A percentile compares a stretch with the other conserved stretches of the same genome.
These are phyloP conservation scores for Aspergillus sp. DNA, from an alignment of 2,329 filamentous ascomycete species.

Conservation along the genomic window DNA sequence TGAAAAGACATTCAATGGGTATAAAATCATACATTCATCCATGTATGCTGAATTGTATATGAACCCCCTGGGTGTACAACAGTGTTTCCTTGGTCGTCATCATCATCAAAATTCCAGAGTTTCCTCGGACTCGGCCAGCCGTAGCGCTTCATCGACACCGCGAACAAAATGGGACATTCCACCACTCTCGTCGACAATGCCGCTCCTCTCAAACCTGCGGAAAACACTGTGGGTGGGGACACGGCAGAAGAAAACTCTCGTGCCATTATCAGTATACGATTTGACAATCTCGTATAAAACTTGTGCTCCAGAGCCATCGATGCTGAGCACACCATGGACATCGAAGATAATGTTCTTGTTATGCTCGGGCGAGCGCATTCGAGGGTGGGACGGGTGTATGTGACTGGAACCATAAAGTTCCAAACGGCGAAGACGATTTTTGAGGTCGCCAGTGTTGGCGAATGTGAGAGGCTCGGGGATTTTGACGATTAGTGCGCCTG, in stretches of 20 bases:
- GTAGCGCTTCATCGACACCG: conserved; percentile 78
- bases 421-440: conserved; percentile 73
- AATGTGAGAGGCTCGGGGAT: conserved; percentile 96
- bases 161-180: conserved; percentile 73
- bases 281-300: conserved; percentile 86
- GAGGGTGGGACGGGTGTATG: conserved; percentile 82
- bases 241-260: conserved; percentile 54
- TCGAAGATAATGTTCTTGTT: conserved; percentile 95
- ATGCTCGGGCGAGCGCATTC: conserved; percentile 69
- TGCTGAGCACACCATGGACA: conserved; percentile 90
- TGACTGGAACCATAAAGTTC: conserved; percentile 84
- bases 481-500: conserved; percentile 92
- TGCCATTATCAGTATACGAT: conserved; percentile 70
- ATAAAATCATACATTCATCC: no score
- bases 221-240: conserved; percentile 58
- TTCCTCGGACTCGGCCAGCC: conserved; percentile 70
- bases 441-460: conserved; percentile 90
- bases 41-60: no score
- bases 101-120: conserved; percentile 28
- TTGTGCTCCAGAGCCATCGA: conserved; percentile 90
- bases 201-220: conserved; percentile 67
- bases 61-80: no score
- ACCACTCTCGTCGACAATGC: conserved; percentile 79
- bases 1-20: no score
- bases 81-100: no score